phyloP scores from a whole-genome alignment of 352 stramenopile species.

The Pythium oligandrum region DNA sequence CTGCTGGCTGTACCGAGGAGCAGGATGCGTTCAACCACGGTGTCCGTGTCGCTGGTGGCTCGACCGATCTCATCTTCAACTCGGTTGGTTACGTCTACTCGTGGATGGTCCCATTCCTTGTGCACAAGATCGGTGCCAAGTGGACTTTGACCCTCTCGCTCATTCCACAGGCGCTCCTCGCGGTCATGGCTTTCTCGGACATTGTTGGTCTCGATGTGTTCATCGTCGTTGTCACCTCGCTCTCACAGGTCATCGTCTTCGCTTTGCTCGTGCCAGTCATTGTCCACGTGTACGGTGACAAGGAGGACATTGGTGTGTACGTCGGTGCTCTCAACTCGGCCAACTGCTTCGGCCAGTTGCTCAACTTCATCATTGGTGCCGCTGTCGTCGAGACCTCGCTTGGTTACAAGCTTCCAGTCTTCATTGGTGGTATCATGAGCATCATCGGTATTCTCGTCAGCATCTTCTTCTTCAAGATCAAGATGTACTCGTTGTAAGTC shows the following conservation, averaged over 20 bases:
- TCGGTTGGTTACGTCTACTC: constrained; percentile 44
- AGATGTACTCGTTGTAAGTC: constrained; percentile 36
- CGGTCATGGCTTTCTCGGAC: constrained; percentile 50
- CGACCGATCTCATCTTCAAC: constrained; percentile 52
- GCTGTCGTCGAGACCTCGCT: constrained; percentile 31
- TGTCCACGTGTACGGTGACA: constrained; percentile 17
- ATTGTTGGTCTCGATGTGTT: constrained; percentile 33
- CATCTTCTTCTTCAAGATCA: background rate
- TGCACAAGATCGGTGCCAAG: constrained; percentile 32
- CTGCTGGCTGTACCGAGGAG: constrained; percentile 18
- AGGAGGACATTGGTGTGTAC: constrained; percentile 16
- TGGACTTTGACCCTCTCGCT: constrained; percentile 34
- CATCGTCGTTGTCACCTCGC: constrained; percentile 40
- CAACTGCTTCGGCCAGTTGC: constrained; percentile 9
- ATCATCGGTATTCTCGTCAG: constrained; percentile 25
- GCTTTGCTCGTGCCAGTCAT: constrained; percentile 13
- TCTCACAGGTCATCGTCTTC: constrained; percentile 31
- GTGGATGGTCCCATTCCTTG: constrained; percentile 40
- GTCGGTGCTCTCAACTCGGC: constrained; percentile 3
- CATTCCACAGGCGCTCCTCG: constrained; percentile 44
- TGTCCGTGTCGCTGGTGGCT: constrained; percentile 41
- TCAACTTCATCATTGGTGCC: constrained; percentile 31
- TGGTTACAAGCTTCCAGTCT: constrained; percentile 31
- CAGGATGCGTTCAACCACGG: constrained; percentile 50
- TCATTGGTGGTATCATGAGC: constrained; percentile 33